phyloP scores from a whole-genome alignment of 305 asterid species.

The Fraxinus baroniana region DNA sequence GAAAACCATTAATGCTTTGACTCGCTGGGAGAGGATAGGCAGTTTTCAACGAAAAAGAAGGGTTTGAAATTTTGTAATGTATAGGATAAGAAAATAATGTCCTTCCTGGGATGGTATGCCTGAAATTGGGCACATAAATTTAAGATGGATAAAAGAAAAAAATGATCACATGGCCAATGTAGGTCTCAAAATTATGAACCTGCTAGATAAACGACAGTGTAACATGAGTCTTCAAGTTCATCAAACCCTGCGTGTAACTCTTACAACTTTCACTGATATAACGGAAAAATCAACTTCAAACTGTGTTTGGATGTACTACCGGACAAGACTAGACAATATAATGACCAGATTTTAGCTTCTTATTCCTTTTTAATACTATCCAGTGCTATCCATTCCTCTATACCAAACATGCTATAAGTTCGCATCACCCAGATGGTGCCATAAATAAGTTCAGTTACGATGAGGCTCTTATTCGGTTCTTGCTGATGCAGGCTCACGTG shows the following conservation, averaged over 20 bases:
- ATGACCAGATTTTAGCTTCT: neutral
- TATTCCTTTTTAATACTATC: neutral
- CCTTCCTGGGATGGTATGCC: neutral
- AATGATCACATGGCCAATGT: neutral
- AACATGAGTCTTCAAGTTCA: neutral
- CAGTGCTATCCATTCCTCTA: neutral
- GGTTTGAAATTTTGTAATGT: neutral
- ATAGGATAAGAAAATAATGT: neutral
- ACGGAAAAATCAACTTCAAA: neutral
- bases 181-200: neutral
- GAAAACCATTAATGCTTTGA: neutral
- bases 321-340: neutral
- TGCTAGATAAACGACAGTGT: neutral
- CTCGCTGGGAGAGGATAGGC: neutral
- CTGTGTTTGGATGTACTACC: neutral
- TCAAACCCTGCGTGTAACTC: neutral
- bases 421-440: neutral
- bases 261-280: neutral
- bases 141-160: neutral
- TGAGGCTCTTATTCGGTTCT: conserved; percentile 12
- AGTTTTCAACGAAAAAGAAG: neutral
- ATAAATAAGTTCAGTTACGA: neutral
- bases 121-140: neutral
- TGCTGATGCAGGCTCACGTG: conserved; percentile 79
- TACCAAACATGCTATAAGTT: neutral